Evolutionary conservation across 2,329 filamentous ascomycete genomes (phyloP).

Genomic region (Aspergillus quadricinctus): DNA sequence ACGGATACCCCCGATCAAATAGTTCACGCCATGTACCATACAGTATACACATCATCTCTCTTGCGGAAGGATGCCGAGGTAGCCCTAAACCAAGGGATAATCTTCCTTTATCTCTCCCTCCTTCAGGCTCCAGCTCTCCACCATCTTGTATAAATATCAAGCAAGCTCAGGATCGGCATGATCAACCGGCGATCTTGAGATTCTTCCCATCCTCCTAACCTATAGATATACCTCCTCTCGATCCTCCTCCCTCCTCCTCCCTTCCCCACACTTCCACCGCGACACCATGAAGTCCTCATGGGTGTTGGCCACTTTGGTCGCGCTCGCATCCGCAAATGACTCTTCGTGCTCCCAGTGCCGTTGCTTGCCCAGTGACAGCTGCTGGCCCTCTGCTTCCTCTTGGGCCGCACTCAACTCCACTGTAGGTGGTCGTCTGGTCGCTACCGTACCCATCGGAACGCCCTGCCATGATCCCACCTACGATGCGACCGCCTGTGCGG

Average conservation of each 20-base stretch:
- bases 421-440: constrained; percentile 34
- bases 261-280: not conserved
- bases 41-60: not conserved
- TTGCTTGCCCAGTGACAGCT: constrained; percentile 33
- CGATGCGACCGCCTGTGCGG: constrained; percentile 16
- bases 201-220: not conserved
- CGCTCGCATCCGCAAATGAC: constrained; percentile 11
- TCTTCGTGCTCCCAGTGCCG: constrained; percentile 11
- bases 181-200: not conserved
- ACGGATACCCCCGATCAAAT: not conserved
- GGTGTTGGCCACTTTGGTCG: constrained; percentile 9
- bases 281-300: constrained; percentile 23
- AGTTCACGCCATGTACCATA: not conserved
- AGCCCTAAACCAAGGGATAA: not conserved
- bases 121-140: not conserved
- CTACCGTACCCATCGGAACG: constrained; percentile 36
- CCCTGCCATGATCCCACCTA: constrained; percentile 32
- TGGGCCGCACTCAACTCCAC: constrained; percentile 36
- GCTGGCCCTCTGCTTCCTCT: constrained; percentile 32
- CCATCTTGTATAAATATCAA: not conserved
- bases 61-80: not conserved
- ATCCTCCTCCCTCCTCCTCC: not conserved
- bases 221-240: not conserved
- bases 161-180: constrained; percentile 6
- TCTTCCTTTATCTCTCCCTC: not conserved